Evolutionary conservation across 2,329 filamentous ascomycete species (phyloP).

Genomic region (Trichophyton verrucosum): DNA sequence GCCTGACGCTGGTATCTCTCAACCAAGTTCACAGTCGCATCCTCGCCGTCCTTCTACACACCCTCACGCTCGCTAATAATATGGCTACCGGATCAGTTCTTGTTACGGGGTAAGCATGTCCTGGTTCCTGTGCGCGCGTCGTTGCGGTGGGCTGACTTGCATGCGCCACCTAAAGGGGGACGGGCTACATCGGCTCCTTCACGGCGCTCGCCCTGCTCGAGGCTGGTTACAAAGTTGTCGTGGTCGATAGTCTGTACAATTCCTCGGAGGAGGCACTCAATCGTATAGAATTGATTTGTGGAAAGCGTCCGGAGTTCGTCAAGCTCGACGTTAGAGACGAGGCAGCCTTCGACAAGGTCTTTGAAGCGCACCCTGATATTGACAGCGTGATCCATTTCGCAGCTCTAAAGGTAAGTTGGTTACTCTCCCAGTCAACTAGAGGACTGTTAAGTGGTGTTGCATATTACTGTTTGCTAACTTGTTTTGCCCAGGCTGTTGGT

Average conservation of each 20-base stretch:
- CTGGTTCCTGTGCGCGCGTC: slow-evolving; percentile 7
- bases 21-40: neutral
- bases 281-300: slow-evolving; percentile 86
- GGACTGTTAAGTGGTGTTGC: neutral
- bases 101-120: slow-evolving; percentile 65
- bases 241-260: slow-evolving; percentile 95
- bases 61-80: slow-evolving; percentile 27
- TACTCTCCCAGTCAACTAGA: neutral
- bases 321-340: slow-evolving; percentile 82
- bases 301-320: slow-evolving; percentile 76
- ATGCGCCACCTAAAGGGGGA: slow-evolving; percentile 52
- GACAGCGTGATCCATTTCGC: slow-evolving; percentile 99
- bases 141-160: slow-evolving; percentile 13
- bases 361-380: slow-evolving; percentile 78
- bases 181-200: slow-evolving; percentile 98
- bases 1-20: neutral
- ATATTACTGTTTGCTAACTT: neutral
- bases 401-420: slow-evolving; percentile 64
- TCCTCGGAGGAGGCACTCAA: slow-evolving; percentile 83
- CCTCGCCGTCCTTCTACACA: neutral
- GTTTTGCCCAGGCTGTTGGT: slow-evolving; percentile 61
- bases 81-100: slow-evolving; percentile 83
- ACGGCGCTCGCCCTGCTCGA: slow-evolving; percentile 83
- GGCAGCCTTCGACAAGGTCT: slow-evolving; percentile 70
- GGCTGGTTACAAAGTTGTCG: slow-evolving; percentile 90